Conservation (phyloP, 75 land plant species). For the Picea glauca region DNA sequence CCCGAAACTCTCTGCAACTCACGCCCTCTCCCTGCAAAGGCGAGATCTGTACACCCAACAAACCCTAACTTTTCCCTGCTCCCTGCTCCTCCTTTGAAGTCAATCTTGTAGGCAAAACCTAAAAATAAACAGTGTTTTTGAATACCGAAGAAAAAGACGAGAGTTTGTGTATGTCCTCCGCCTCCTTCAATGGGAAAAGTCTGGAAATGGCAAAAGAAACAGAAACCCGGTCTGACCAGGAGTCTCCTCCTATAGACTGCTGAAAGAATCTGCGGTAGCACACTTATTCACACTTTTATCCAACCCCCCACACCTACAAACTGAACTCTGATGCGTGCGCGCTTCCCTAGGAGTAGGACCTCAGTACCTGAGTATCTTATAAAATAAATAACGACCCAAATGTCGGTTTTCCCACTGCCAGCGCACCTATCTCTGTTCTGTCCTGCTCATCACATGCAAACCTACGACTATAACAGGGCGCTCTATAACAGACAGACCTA, state of each 20-base stretch:
- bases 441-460: neutral
- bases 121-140: neutral
- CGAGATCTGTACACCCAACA: neutral
- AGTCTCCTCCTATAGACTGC: conserved; percentile 5
- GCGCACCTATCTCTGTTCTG: conserved; percentile 2
- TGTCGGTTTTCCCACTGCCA: neutral
- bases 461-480: neutral
- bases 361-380: no score
- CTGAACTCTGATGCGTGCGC: neutral
- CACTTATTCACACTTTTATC: neutral
- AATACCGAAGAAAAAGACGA: neutral
- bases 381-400: neutral
- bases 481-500: neutral
- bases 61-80: neutral
- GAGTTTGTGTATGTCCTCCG: neutral
- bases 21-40: neutral
- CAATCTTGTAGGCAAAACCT: no score
- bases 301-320: neutral
- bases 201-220: neutral
- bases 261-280: neutral
- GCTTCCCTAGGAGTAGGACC: conserved; percentile 3
- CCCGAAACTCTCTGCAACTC: conserved; percentile 52
- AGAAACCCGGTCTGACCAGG: neutral
- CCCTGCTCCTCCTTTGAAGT: no score
- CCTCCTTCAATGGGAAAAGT: neutral